Evolutionary conservation across 768 basidiomycete species (phyloP).

Genomic region (Amanita inopinata): DNA sequence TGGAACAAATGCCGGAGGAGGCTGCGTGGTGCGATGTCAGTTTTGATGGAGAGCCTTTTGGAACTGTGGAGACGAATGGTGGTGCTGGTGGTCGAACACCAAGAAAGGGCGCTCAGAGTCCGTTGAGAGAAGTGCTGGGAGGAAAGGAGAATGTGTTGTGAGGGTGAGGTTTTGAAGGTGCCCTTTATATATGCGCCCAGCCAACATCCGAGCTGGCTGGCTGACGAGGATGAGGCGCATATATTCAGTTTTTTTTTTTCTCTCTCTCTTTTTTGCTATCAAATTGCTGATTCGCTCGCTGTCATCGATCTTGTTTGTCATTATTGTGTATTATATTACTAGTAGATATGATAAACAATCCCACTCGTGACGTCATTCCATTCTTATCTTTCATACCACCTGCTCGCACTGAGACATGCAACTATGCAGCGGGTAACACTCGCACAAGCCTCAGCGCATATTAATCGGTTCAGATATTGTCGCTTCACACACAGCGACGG

Average conservation of each 20-base stretch:
- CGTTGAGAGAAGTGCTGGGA: constrained; percentile 30
- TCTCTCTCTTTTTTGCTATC: too few relatives aligned
- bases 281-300: too few relatives aligned
- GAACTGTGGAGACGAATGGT: constrained; percentile 8
- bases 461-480: background rate
- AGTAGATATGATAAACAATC: too few relatives aligned
- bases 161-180: too few relatives aligned
- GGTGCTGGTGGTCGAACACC: constrained; percentile 14
- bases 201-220: background rate
- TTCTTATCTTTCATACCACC: background rate
- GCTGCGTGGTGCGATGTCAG: constrained; percentile 13
- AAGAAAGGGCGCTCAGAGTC: constrained; percentile 14
- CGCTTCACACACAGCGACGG: background rate
- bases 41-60: constrained; percentile 19
- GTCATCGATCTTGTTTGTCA: too few relatives aligned
- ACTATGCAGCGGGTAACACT: background rate
- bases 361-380: background rate
- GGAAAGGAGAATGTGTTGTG: constrained; percentile 47
- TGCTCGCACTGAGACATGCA: background rate
- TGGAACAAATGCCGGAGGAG: constrained; percentile 13
- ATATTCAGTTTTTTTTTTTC: too few relatives aligned
- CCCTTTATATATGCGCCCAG: background rate
- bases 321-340: too few relatives aligned
- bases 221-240: too few relatives aligned
- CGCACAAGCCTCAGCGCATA: background rate